Base-by-base conservation (phyloP, 1,284 basidiomycete species). In the Mycosarcoma maydis region DNA sequence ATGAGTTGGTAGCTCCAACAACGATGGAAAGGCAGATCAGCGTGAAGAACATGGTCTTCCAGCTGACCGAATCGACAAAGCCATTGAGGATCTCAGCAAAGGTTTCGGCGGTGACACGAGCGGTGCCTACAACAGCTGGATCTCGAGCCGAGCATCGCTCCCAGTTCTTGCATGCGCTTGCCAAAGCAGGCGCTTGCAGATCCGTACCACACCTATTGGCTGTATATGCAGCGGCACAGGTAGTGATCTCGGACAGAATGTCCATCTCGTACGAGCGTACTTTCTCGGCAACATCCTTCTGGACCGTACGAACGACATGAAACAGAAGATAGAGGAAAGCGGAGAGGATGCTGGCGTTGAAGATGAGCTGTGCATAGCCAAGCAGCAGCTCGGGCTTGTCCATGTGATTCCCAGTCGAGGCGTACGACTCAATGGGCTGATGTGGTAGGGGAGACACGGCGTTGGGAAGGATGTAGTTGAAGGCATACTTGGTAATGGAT, bases 71-170 rank as follows among this genome's bases (percentile, higher is more conserved):
- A 80, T 98, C 95, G 26, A 98, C 91, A 81, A 98, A 98, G 8
- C 92, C 89, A 82, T 98, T 96, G 74, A 97, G 89, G 33, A 97
- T 91, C 75, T 96, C 94, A 43, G 92, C 95, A 82, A 98, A 90
- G 43, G 95, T 89, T 84, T 98, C 93, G 49, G 95, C 94, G 40
- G 91, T 90, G 72, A 98, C 90, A 69, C 88, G 88, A 52, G 93
- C 91, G 45, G 92, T 90, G 1, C 93, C 93, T 20, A 96, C 88
- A 32, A 90, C 89, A 23, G 89, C 89, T 39, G 93, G 93, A 84
- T 97, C 93, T 53, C 92, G 90, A 81, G 90, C 89, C 91, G 97
- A 96, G 82, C 95, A 98, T n/a, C 88, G 88, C 77, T 94, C 91
- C 95, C 95, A 98, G 41, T 72, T 62, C 49, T 59, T 72, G 56